Evolutionary conservation across 176 grass and related monocot genomes (phyloP), one percentile per base, ranked within the genome.

Genomic region (Urochloa ruziziensis): DNA sequence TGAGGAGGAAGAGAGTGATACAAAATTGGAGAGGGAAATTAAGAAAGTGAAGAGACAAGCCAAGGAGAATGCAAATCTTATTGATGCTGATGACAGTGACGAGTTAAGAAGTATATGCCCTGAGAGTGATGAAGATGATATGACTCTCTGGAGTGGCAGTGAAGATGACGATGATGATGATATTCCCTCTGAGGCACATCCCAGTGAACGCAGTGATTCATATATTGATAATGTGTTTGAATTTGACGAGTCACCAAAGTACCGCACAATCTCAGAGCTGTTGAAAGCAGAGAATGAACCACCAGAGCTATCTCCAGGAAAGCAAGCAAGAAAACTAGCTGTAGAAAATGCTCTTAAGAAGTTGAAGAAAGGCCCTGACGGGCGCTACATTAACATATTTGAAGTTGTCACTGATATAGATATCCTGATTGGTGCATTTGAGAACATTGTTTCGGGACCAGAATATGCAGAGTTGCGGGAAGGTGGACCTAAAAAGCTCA

Each of bases 301-400:
- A 12, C 96, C 96, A 34, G 96, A 95, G 80, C 68, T 95, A 24
- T 95, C 93, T 59, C 93, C 96, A 59, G 91, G 93, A 69, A 98
- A 98, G 78, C 93, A 93, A 94, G 87, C 92, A 51, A 91, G 96
- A 67, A 95, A 98, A 47, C 84, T 98, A 73, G 93, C 96, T 16
- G 93, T 98, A 56, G 92, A 98, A 90, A 98, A 98, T 84, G 96
- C 96, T 85, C 82, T 98, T 67, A 98, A 91, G 73, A 95, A 98
- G 71, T 86, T 98, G 48, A 98, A 98, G 40, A 98, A 95, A 69
- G 96, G 93, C 11, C 93, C 93, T 71, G 96, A 98, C 19, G 93
- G 91, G 30, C 89, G 93, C 43, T 91, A 93, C 61, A 93, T 86
- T 67, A 98, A 95, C 12, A 91, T 98, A 2, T 98, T 86, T 74